Evolutionary conservation across 257 asterid species (phyloP).

Genomic region (Thymus quinquecostatus): DNA sequence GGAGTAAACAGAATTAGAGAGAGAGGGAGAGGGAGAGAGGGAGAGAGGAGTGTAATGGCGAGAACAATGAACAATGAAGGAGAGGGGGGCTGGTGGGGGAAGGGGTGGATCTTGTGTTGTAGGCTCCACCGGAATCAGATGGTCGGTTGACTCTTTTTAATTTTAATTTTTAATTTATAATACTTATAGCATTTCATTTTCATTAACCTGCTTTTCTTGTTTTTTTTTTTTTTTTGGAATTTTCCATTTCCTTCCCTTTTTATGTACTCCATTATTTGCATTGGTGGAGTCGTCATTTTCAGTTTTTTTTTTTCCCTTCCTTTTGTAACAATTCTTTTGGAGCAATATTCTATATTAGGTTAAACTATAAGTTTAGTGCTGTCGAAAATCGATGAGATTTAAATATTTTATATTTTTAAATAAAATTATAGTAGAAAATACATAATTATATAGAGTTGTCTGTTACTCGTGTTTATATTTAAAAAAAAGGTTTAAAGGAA

Average conservation of each 20-base stretch:
- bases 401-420: too few species aligned
- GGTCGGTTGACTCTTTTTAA: constrained; percentile 26
- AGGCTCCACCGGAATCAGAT: constrained; percentile 41
- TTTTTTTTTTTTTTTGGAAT: neutral
- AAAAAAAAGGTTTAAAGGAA: too few species aligned
- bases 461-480: too few species aligned
- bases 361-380: too few species aligned
- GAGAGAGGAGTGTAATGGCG: constrained; percentile 27
- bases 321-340: too few species aligned
- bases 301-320: too few species aligned
- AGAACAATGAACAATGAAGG: constrained; percentile 31
- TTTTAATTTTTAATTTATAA: neutral
- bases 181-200: neutral
- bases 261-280: constrained; percentile 7
- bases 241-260: neutral
- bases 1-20: constrained; percentile 4
- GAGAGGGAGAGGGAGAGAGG: neutral
- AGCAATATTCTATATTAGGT: too few species aligned
- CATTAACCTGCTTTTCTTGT: constrained; percentile 2
- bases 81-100: neutral
- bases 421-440: too few species aligned
- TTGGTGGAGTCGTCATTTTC: neutral
- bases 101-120: constrained; percentile 31
- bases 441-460: too few species aligned
- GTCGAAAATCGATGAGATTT: too few species aligned